Percentiles rank a stretch among this genome's conserved stretches.
These are phyloP conservation scores for Tylopilus sp. DNA, from an alignment of 768 basidiomycete species.

Conservation along the genomic window DNA sequence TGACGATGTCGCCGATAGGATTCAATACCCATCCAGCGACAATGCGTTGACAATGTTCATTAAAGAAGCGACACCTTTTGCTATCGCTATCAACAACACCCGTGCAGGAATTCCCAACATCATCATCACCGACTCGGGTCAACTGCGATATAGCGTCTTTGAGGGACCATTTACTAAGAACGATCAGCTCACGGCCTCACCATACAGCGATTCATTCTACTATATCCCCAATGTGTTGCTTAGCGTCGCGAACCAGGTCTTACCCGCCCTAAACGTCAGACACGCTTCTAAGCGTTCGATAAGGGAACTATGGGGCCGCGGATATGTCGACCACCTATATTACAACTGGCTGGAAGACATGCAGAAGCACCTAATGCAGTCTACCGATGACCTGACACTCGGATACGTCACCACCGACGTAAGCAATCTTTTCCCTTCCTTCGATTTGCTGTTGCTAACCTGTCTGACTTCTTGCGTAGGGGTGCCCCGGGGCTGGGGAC, in stretches of 20 bases:
- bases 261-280: constrained; percentile 49
- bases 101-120: constrained; percentile 58
- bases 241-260: constrained; percentile 48
- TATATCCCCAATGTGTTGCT: constrained; percentile 57
- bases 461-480: constrained; percentile 29
- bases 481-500: constrained; percentile 74
- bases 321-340: constrained; percentile 50
- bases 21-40: constrained; percentile 57
- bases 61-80: constrained; percentile 49
- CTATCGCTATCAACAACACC: constrained; percentile 60
- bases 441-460: neutral
- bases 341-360: constrained; percentile 58
- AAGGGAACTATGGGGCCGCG: constrained; percentile 35
- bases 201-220: constrained; percentile 63
- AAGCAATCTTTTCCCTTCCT: constrained; percentile 17
- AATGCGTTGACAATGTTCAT: constrained; percentile 61
- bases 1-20: constrained; percentile 31
- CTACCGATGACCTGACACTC: constrained; percentile 50
- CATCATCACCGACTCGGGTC: constrained; percentile 63
- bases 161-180: constrained; percentile 73
- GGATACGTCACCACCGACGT: constrained; percentile 78
- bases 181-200: constrained; percentile 73
- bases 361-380: constrained; percentile 34
- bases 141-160: constrained; percentile 64
- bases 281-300: constrained; percentile 23